Evolutionary conservation across 805 yeast species (phyloP).

Genomic region (Zygosaccharomyces gambellarensis): DNA sequence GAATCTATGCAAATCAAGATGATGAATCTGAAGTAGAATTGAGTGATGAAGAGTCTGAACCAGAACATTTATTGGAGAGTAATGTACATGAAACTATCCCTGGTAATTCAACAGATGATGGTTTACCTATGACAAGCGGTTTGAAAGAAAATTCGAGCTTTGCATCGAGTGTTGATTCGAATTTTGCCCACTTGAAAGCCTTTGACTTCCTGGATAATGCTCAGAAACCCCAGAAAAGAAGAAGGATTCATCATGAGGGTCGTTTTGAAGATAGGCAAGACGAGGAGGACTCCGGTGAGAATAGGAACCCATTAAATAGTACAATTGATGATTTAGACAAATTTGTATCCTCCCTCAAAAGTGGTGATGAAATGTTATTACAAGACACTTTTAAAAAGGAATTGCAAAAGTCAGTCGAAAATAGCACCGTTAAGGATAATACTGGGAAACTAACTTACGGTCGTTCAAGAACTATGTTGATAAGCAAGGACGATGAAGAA

Average conservation of each 20-base stretch:
- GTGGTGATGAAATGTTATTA: conserved; percentile 3
- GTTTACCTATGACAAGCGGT: not conserved
- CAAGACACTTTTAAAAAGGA: conserved; percentile 10
- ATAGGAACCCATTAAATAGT: conserved; percentile 6
- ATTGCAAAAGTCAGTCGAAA: conserved; percentile 7
- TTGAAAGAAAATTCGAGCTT: not conserved
- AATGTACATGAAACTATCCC: not conserved
- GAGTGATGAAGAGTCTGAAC: conserved; percentile 20
- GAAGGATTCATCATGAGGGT: conserved; percentile 12
- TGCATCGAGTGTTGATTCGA: conserved; percentile 1
- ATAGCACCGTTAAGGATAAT: not conserved
- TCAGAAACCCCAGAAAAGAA: conserved; percentile 17
- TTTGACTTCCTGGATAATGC: conserved; percentile 25
- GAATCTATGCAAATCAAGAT: conserved; percentile 5
- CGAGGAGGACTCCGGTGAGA: not conserved
- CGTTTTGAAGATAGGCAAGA: not conserved
- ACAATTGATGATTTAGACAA: conserved; percentile 14
- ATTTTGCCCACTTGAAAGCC: conserved; percentile 11
- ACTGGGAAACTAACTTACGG: conserved; percentile 17
- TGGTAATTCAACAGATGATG: conserved; percentile 1
- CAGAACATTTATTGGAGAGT: not conserved
- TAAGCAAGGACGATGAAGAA: conserved; percentile 12
- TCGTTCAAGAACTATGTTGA: conserved; percentile 22
- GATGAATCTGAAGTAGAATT: conserved; percentile 11
- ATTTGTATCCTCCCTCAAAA: conserved; percentile 13